Percentiles rank a stretch among this genome's conserved stretches.
phyloP scores from a whole-genome alignment of 2,329 filamentous ascomycete genomes.

The Diaporthe sp. region DNA sequence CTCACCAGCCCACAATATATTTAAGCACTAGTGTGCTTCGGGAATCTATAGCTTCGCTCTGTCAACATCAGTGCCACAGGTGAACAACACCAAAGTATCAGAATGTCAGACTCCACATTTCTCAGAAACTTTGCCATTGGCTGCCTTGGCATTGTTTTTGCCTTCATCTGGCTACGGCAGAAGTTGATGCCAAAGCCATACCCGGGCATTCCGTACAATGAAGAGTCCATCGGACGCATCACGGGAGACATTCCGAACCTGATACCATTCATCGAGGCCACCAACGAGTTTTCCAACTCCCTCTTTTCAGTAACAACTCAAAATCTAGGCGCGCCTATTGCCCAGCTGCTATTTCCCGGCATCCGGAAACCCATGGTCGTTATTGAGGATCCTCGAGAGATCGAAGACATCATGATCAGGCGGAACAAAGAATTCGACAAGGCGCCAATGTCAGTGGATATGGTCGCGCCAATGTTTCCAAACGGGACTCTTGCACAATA shows the following conservation, averaged over 20 bases:
- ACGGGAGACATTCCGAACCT: slow-evolving; percentile 8
- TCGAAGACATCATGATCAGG: slow-evolving; percentile 44
- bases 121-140: neutral
- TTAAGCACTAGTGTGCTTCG: neutral
- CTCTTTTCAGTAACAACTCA: slow-evolving; percentile 19
- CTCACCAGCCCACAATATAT: neutral
- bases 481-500: slow-evolving; percentile 41
- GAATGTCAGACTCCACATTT: neutral
- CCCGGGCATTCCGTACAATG: slow-evolving; percentile 11
- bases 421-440: slow-evolving; percentile 46
- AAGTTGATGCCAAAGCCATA: slow-evolving; percentile 14
- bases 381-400: slow-evolving; percentile 42
- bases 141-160: neutral
- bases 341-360: slow-evolving; percentile 40
- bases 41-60: neutral
- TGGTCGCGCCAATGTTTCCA: slow-evolving; percentile 42
- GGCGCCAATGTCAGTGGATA: slow-evolving; percentile 37
- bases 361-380: slow-evolving; percentile 39
- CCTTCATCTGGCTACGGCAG: neutral
- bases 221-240: neutral
- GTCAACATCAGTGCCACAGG: neutral
- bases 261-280: neutral
- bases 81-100: neutral
- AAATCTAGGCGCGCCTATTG: slow-evolving; percentile 36
- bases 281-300: slow-evolving; percentile 9